Conservation (phyloP, 495 filamentous ascomycete genomes). For the Extremus antarcticus region DNA sequence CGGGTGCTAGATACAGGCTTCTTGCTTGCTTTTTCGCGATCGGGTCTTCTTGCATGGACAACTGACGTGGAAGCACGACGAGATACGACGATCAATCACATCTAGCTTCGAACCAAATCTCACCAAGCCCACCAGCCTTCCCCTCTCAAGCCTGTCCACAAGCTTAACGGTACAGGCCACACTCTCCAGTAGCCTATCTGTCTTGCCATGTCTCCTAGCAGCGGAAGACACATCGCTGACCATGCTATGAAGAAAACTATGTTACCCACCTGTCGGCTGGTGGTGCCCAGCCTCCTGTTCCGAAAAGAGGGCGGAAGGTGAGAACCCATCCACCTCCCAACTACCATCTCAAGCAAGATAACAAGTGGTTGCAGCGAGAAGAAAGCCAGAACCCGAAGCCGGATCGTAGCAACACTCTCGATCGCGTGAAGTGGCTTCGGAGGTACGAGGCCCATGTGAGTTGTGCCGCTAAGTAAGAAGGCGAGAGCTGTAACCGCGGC, state of each 20-base stretch:
- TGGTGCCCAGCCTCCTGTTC: background rate
- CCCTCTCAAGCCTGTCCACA: constrained; percentile 12
- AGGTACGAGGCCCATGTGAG: constrained; percentile 20
- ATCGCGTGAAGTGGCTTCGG: constrained; percentile 15
- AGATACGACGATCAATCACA: too few relatives aligned
- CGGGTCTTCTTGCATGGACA: too few relatives aligned
- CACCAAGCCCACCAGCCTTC: constrained; percentile 15
- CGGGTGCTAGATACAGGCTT: too few relatives aligned
- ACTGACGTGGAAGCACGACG: too few relatives aligned
- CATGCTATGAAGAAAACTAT: constrained; percentile 11
- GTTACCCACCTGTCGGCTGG: constrained; percentile 2
- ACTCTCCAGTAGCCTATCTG: constrained; percentile 16
- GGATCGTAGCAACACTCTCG: background rate
- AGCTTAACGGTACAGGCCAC: constrained; percentile 14
- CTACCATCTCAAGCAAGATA: constrained; percentile 8
- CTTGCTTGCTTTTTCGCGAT: too few relatives aligned
- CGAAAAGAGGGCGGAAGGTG: background rate
- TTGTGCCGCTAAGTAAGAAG: constrained; percentile 14
- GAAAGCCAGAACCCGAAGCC: constrained; percentile 12
- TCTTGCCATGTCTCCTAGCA: constrained; percentile 11
- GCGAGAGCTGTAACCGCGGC: constrained; percentile 8
- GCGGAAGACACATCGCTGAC: constrained; percentile 7
- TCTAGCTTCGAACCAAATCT: background rate
- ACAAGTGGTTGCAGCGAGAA: constrained; percentile 16
- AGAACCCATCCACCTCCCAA: background rate